These are phyloP conservation scores for Phialophora expanda DNA, from an alignment of 2,329 filamentous ascomycete species.

Conservation along the genomic window DNA sequence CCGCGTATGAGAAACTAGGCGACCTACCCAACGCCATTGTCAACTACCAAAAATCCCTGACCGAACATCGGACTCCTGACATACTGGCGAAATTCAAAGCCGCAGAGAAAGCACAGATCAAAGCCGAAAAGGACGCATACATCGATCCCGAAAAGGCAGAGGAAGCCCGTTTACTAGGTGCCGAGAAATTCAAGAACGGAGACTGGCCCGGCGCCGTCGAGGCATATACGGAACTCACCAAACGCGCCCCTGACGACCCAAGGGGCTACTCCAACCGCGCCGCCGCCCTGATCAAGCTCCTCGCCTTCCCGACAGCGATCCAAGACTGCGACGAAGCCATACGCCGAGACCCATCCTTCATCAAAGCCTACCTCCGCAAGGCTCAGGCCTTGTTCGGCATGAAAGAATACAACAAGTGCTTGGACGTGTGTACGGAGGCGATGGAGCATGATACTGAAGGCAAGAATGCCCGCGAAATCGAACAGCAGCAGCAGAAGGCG, in stretches of 20 bases:
- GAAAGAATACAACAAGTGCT: constrained; percentile 95
- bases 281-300: constrained; percentile 93
- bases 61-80: constrained; percentile 94
- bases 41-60: constrained; percentile 91
- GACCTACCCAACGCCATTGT: constrained; percentile 80
- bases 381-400: constrained; percentile 94
- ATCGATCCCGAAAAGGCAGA: constrained; percentile 91
- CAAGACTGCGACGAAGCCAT: constrained; percentile 92
- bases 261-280: constrained; percentile 97
- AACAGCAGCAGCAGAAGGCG: constrained; percentile 92
- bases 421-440: constrained; percentile 87
- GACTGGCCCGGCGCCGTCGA: constrained; percentile 96
- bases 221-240: constrained; percentile 95
- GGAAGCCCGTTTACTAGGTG: constrained; percentile 91
- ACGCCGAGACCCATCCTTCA: constrained; percentile 87
- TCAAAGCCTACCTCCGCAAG: constrained; percentile 95
- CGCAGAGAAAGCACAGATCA: constrained; percentile 84
- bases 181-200: constrained; percentile 94
- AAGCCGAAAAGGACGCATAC: constrained; percentile 77
- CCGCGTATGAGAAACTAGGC: constrained; percentile 88
- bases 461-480: constrained; percentile 88
- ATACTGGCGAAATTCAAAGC: constrained; percentile 89
- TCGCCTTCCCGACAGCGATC: constrained; percentile 91
- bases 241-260: constrained; percentile 89
- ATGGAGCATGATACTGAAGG: constrained; percentile 75